Percentiles rank a stretch among this genome's conserved stretches.
phyloP scores from a whole-genome alignment of 805 yeast species.

The Candida multigemmis region DNA sequence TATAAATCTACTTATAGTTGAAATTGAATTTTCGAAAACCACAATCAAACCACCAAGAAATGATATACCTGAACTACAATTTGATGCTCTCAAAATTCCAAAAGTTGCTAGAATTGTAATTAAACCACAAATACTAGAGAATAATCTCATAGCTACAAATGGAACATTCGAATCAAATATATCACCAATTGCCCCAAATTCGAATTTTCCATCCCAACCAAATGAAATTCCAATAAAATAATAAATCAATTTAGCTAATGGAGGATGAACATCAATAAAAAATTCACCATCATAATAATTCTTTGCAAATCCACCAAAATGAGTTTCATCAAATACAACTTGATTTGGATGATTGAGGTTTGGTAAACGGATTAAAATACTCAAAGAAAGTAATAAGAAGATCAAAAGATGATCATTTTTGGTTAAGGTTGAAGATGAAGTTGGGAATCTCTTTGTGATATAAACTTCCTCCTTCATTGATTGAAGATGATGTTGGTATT shows the following conservation, averaged over 20 bases:
- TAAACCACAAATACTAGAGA: constrained; percentile 50
- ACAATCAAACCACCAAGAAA: constrained; percentile 42
- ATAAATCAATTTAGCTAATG: constrained; percentile 53
- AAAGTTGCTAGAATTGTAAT: constrained; percentile 43
- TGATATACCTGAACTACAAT: constrained; percentile 44
- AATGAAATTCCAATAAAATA: constrained; percentile 42
- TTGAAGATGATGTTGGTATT: no score
- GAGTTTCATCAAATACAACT: constrained; percentile 43
- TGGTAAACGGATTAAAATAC: constrained; percentile 19
- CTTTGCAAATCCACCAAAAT: constrained; percentile 28
- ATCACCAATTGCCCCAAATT: constrained; percentile 36
- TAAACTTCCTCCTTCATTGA: no score
- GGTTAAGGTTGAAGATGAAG: constrained; percentile 5
- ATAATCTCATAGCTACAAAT: constrained; percentile 45
- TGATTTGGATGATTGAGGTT: constrained; percentile 23
- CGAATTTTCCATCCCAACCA: constrained; percentile 41
- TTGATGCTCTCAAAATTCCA: constrained; percentile 45
- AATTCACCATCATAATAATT: constrained; percentile 49
- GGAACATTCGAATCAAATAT: constrained; percentile 24
- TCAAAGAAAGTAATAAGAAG: constrained; percentile 12
- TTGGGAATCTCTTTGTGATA: no score
- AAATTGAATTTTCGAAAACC: constrained; percentile 54
- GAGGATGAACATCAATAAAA: constrained; percentile 69
- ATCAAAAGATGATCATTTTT: constrained; percentile 12
- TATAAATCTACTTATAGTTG: constrained; percentile 49